phyloP scores from a whole-genome alignment of 2,329 filamentous ascomycete genomes.

The Colletotrichum sp. region DNA sequence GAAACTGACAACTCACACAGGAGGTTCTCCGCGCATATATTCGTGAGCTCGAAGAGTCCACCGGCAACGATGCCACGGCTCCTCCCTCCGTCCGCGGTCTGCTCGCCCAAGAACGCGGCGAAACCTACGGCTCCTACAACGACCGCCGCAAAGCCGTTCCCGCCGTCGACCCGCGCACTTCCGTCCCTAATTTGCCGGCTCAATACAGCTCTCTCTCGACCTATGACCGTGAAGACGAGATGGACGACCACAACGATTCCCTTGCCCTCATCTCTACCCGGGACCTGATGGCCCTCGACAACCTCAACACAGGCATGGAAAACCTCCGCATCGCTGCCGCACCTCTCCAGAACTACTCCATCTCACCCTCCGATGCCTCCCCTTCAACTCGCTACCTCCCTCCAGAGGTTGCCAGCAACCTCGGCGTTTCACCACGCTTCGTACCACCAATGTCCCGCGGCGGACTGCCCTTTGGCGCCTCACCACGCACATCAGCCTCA shows the following conservation, averaged over 20 bases:
- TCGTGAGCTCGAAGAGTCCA: conserved; percentile 60
- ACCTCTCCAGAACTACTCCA: conserved; percentile 35
- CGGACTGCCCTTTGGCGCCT: conserved; percentile 12
- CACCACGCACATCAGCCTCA: conserved; percentile 28
- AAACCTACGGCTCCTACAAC: conserved; percentile 37
- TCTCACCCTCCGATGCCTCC: conserved; percentile 38
- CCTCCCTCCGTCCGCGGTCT: conserved; percentile 59
- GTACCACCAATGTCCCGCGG: conserved; percentile 35
- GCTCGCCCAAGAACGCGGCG: conserved; percentile 50
- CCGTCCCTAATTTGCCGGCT: conserved; percentile 1
- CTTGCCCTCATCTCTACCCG: conserved; percentile 59
- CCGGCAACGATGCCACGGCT: conserved; percentile 44
- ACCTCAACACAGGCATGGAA: conserved; percentile 44
- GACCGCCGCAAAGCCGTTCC: conserved; percentile 32
- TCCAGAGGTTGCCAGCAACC: conserved; percentile 35
- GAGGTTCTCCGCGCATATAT: conserved; percentile 67
- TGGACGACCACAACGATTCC: conserved; percentile 34
- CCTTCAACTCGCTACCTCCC: conserved; percentile 36
- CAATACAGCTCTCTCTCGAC: conserved; percentile 27
- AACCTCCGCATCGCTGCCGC: conserved; percentile 44
- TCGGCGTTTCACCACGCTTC: conserved; percentile 45
- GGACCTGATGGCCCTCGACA: conserved; percentile 56
- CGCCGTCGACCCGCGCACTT: conserved; percentile 32
- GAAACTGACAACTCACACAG: conserved; percentile 38
- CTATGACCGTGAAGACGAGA: conserved; percentile 44